Evolutionary conservation across 306 rosid genomes (phyloP).

Genomic region (Heteromeles arbutifolia): DNA sequence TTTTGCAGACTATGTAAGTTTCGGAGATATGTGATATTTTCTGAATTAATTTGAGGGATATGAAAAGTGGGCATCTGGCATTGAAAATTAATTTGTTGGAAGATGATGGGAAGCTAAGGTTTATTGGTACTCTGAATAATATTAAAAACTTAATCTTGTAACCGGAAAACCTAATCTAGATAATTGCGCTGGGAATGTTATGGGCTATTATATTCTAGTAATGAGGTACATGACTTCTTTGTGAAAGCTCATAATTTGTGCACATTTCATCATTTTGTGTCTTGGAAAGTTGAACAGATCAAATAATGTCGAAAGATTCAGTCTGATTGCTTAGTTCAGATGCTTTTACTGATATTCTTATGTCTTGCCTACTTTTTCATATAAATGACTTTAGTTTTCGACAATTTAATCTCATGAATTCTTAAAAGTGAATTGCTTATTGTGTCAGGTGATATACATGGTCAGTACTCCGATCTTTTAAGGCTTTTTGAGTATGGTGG

Average conservation of each 20-base stretch:
- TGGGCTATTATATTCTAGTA: neutral
- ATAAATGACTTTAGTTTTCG: neutral
- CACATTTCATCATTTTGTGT: neutral
- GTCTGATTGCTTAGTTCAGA: neutral
- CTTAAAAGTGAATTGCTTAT: slow-evolving; percentile 2
- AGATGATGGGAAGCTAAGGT: neutral
- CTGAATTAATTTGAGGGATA: neutral
- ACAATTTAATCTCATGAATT: neutral
- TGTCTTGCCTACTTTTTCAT: neutral
- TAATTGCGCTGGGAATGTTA: neutral
- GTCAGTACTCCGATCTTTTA: slow-evolving; percentile 89
- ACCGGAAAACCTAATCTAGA: neutral
- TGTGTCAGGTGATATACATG: slow-evolving; percentile 80
- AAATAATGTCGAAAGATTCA: neutral
- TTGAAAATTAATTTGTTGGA: neutral
- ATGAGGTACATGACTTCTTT: neutral
- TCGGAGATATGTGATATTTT: neutral
- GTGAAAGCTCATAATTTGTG: neutral
- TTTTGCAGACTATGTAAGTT: neutral
- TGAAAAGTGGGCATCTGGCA: neutral
- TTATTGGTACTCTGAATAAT: neutral
- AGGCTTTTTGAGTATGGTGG: slow-evolving; percentile 97
- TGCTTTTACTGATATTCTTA: neutral
- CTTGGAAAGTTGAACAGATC: neutral
- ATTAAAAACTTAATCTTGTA: neutral